phyloP scores from a whole-genome alignment of 768 basidiomycete genomes.

The Tulasnella sp. region DNA sequence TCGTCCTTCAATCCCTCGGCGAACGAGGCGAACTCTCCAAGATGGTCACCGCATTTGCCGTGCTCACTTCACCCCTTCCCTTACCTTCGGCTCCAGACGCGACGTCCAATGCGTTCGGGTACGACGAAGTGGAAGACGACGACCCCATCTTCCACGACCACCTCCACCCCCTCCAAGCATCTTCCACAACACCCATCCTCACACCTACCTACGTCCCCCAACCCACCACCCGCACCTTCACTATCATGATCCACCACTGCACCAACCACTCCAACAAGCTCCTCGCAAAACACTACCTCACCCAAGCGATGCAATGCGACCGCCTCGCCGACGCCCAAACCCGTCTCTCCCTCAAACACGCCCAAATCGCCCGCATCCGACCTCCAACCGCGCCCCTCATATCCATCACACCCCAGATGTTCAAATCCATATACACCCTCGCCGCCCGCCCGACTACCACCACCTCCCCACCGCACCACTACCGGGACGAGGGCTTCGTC shows the following conservation, averaged over 20 bases:
- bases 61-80: constrained; percentile 60
- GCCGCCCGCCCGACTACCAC: no score
- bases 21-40: constrained; percentile 45
- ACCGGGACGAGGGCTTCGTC: no score
- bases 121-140: constrained; percentile 56
- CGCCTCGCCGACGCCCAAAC: constrained; percentile 35
- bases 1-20: constrained; percentile 58
- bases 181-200: constrained; percentile 29
- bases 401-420: no score
- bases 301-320: constrained; percentile 50
- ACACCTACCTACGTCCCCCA: constrained; percentile 33
- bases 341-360: constrained; percentile 27
- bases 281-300: constrained; percentile 24
- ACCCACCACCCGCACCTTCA: constrained; percentile 49
- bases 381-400: constrained; percentile 40
- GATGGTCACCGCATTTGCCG: constrained; percentile 64
- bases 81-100: constrained; percentile 29
- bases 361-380: constrained; percentile 47
- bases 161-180: constrained; percentile 29
- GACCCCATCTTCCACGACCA: constrained; percentile 26
- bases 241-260: constrained; percentile 38
- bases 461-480: no score
- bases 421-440: no score
- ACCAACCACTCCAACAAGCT: constrained; percentile 14
- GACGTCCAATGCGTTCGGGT: constrained; percentile 37